A percentile compares a stretch with the other conserved stretches of the same genome.
Evolutionary conservation across 441 rosid genomes (phyloP).

Genomic region (Theobroma grandiflorum): DNA sequence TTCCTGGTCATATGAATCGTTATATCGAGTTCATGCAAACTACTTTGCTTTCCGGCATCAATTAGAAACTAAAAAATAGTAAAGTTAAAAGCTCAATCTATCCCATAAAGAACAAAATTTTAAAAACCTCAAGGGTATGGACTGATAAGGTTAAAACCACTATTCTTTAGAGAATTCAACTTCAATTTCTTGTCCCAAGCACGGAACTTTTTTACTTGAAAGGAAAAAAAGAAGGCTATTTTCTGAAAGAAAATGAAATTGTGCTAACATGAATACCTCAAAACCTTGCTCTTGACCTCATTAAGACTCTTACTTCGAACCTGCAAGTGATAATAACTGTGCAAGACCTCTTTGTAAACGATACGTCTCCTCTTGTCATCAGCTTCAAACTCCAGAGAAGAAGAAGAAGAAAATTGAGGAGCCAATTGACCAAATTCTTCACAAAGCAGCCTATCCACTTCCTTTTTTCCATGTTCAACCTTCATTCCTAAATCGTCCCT

Average conservation of each 20-base stretch:
- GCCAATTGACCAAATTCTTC: constrained; percentile 28
- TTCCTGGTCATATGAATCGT: not conserved
- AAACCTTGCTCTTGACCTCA: constrained; percentile 51
- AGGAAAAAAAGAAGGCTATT: not conserved
- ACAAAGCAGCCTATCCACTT: not conserved
- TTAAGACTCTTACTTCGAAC: constrained; percentile 41
- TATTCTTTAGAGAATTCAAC: not conserved
- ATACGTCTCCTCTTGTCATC: constrained; percentile 39
- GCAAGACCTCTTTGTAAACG: constrained; percentile 53
- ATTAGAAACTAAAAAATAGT: not conserved
- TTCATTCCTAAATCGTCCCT: constrained; percentile 35
- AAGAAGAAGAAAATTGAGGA: constrained; percentile 14
- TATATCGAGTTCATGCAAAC: not conserved
- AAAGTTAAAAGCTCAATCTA: not conserved
- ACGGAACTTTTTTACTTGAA: not conserved
- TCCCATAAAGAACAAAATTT: not conserved
- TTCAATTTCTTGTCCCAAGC: not conserved
- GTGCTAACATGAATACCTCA: constrained; percentile 53
- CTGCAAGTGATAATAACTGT: constrained; percentile 49
- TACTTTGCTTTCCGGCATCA: not conserved
- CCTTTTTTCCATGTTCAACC: constrained; percentile 26
- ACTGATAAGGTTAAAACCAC: not conserved
- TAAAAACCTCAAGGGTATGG: not conserved
- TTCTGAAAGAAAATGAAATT: not conserved
- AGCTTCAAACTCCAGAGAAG: constrained; percentile 34